Percentiles rank a stretch among this genome's conserved stretches.
These are phyloP conservation scores for Cryptococcus sp. DNA, from an alignment of 1,284 basidiomycete genomes.

Conservation along the genomic window DNA sequence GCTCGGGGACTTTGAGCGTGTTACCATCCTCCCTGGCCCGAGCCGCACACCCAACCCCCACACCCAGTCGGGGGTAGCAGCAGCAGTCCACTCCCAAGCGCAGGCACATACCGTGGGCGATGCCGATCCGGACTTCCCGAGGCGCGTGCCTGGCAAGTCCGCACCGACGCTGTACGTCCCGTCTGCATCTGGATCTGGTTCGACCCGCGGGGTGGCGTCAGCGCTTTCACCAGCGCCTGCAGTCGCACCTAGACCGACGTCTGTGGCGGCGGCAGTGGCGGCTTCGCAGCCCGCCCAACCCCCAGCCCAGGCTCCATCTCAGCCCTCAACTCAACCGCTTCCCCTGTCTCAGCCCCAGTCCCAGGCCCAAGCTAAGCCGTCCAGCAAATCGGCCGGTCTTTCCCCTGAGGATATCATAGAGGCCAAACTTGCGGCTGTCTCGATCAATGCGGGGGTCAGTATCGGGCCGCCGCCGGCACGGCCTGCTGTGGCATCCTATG, in stretches of 20 bases:
- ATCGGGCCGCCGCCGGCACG: slow-evolving; percentile 25
- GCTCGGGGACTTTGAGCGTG: not conserved
- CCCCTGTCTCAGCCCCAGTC: not conserved
- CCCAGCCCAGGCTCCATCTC: too few species aligned
- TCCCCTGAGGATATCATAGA: slow-evolving; percentile 39
- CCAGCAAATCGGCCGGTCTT: slow-evolving; percentile 1
- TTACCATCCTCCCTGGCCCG: slow-evolving; percentile 9
- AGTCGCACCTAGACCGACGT: slow-evolving; percentile 5
- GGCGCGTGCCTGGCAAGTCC: slow-evolving; percentile 24
- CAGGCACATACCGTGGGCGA: not conserved
- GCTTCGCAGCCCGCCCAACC: too few species aligned
- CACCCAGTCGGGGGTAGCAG: not conserved
- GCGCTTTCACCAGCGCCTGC: too few species aligned
- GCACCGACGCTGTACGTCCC: slow-evolving; percentile 36
- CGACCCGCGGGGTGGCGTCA: not conserved
- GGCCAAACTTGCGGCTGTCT: slow-evolving; percentile 37
- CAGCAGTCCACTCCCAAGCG: not conserved
- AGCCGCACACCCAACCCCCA: not conserved
- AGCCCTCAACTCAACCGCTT: too few species aligned
- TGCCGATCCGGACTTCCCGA: slow-evolving; percentile 40
- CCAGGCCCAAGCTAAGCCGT: not conserved
- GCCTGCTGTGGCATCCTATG: slow-evolving; percentile 33
- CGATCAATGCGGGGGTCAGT: slow-evolving; percentile 30
- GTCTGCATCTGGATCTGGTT: slow-evolving; percentile 18
- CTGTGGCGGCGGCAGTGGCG: slow-evolving; percentile 1